phyloP scores from a whole-genome alignment of 2,329 filamentous ascomycete species.

The Trichoderma koningii region DNA sequence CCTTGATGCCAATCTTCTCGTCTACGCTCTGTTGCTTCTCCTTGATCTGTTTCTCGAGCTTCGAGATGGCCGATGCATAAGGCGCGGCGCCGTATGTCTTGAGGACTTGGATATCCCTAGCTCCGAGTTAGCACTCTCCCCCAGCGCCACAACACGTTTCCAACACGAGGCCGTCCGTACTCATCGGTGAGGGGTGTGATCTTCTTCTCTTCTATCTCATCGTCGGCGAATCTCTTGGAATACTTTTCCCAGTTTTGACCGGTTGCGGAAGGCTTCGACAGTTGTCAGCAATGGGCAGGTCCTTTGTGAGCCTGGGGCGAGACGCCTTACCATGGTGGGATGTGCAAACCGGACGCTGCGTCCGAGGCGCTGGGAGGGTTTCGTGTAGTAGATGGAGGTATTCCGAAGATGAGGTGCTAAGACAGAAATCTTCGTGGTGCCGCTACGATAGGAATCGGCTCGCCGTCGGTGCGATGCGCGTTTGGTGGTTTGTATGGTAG shows the following conservation, averaged over 20 bases:
- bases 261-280: slow-evolving; percentile 82
- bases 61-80: slow-evolving; percentile 90
- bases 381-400: not conserved
- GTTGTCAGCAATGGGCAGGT: slow-evolving; percentile 34
- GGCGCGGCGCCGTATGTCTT: slow-evolving; percentile 98
- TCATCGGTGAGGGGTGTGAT: slow-evolving; percentile 96
- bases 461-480: slow-evolving; percentile 24
- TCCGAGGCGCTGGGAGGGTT: not conserved
- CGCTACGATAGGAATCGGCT: not conserved
- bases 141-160: slow-evolving; percentile 2
- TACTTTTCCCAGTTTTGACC: slow-evolving; percentile 98
- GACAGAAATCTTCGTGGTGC: not conserved
- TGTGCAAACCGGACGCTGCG: slow-evolving; percentile 36
- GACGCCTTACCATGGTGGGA: slow-evolving; percentile 46
- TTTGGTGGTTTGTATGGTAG: slow-evolving; percentile 23
- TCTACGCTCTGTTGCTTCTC: slow-evolving; percentile 98
- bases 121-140: slow-evolving; percentile 33
- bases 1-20: slow-evolving; percentile 93
- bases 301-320: not conserved
- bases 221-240: slow-evolving; percentile 93
- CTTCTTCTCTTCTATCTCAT: slow-evolving; percentile 99
- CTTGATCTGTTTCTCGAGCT: slow-evolving; percentile 98
- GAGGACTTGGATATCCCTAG: slow-evolving; percentile 95
- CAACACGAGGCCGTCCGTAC: slow-evolving; percentile 56
- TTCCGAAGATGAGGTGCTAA: not conserved